phyloP scores from a whole-genome alignment of 225 moss, liverwort and hornwort genomes.

The Bryoerythrophyllum caledonicum region DNA sequence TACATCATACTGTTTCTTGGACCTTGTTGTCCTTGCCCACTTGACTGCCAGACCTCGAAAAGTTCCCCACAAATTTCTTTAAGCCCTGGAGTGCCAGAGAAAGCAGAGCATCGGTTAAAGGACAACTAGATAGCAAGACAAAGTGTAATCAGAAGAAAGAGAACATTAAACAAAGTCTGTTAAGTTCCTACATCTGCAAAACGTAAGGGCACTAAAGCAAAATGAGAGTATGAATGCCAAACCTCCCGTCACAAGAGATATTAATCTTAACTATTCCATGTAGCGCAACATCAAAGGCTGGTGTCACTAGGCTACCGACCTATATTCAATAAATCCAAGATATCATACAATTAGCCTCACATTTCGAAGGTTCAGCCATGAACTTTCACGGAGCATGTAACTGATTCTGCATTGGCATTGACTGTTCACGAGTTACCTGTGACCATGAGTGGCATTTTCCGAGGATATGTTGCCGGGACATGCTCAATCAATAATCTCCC shows the following conservation, averaged over 20 bases:
- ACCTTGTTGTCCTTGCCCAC: constrained; percentile 32
- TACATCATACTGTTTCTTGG: constrained; percentile 28
- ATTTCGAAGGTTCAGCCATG: background rate
- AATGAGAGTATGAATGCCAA: background rate
- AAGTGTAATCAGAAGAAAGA: background rate
- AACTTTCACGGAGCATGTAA: background rate
- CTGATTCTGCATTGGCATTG: background rate
- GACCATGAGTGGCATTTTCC: background rate
- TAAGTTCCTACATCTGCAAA: background rate
- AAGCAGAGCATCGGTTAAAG: constrained; percentile 12
- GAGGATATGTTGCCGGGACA: background rate
- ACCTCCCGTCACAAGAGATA: background rate
- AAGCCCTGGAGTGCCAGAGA: constrained; percentile 40
- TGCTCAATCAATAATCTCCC: background rate
- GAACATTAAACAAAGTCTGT: background rate
- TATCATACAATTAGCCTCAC: constrained; percentile 1
- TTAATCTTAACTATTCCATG: background rate
- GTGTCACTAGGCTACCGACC: background rate
- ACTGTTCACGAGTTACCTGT: background rate
- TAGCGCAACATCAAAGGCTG: constrained; percentile 2
- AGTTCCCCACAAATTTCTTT: constrained; percentile 36
- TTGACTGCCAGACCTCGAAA: constrained; percentile 37
- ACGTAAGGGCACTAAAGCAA: background rate
- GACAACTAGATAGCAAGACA: background rate
- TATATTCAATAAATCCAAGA: background rate